Conservation (phyloP, 2,329 filamentous ascomycete genomes). For the Arthrobotrys conoides region DNA sequence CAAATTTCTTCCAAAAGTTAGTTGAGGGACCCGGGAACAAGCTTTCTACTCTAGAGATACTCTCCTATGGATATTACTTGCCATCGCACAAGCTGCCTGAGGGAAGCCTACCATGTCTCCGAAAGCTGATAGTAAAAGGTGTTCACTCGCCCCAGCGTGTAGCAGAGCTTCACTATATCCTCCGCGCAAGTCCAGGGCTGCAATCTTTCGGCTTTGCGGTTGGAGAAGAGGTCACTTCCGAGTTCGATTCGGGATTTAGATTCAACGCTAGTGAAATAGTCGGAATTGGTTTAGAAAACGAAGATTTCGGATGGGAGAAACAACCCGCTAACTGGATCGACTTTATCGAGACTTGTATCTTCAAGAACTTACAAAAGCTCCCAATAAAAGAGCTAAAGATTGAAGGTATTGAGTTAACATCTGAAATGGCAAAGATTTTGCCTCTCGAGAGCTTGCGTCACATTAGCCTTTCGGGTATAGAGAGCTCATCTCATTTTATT, state of each 20-base stretch:
- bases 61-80: background rate
- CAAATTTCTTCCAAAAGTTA: background rate
- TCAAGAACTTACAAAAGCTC: constrained; percentile 13
- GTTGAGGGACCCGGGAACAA: background rate
- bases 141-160: background rate
- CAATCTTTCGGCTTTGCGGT: background rate
- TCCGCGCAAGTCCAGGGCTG: constrained; percentile 3
- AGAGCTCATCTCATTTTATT: background rate
- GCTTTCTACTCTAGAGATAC: background rate
- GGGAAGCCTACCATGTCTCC: background rate
- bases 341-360: constrained; percentile 10
- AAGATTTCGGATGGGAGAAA: background rate
- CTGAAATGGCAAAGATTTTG: background rate
- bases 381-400: constrained; percentile 21
- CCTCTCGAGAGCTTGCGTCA: background rate
- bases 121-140: background rate
- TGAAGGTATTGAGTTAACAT: background rate
- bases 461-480: background rate
- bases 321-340: background rate
- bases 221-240: background rate
- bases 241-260: too few relatives aligned
- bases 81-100: background rate
- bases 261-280: background rate
- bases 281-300: background rate
- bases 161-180: constrained; percentile 7